Conservation (phyloP, 2,329 filamentous ascomycete species). For the Xylariaceae sp. region DNA sequence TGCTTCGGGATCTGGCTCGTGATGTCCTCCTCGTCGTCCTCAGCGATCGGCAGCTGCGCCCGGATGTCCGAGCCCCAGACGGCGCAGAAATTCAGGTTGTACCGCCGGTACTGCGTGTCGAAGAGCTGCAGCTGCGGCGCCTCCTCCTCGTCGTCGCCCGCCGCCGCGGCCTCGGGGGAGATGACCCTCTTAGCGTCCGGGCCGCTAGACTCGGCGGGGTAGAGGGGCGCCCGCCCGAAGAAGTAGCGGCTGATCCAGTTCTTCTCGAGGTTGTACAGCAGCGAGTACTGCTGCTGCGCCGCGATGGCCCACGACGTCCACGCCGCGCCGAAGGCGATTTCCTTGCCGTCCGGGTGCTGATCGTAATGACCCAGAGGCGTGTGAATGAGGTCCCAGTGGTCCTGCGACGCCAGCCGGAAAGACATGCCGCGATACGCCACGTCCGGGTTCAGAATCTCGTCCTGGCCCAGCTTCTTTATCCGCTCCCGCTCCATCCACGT, state of each 20-base stretch:
- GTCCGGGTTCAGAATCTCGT: slow-evolving; percentile 25
- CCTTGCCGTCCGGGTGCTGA: slow-evolving; percentile 18
- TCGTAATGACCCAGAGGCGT: slow-evolving; percentile 42
- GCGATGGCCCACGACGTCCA: slow-evolving; percentile 43
- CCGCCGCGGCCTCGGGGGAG: not conserved
- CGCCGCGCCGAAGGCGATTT: slow-evolving; percentile 32
- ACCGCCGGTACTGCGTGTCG: slow-evolving; percentile 40
- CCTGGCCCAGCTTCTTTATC: slow-evolving; percentile 14
- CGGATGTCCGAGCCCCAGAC: slow-evolving; percentile 45
- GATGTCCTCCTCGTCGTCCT: slow-evolving; percentile 39
- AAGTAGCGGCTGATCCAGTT: slow-evolving; percentile 38
- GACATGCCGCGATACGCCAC: slow-evolving; percentile 36
- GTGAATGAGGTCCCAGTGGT: slow-evolving; percentile 35
- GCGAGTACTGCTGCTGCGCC: slow-evolving; percentile 39
- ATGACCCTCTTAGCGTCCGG: slow-evolving; percentile 4
- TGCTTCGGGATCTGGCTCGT: slow-evolving; percentile 31
- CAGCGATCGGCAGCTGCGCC: slow-evolving; percentile 35
- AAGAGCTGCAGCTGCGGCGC: too few relatives aligned
- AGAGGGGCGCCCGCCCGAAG: slow-evolving; percentile 29
- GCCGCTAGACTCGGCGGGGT: slow-evolving; percentile 15
- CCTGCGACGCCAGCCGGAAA: slow-evolving; percentile 39
- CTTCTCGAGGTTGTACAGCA: slow-evolving; percentile 43
- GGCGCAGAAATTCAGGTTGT: slow-evolving; percentile 47
- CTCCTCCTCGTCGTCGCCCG: slow-evolving; percentile 23
- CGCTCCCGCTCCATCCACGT: slow-evolving; percentile 11